Conservation (phyloP, 495 filamentous ascomycete genomes). For the Aspergillus coremiiformis region DNA sequence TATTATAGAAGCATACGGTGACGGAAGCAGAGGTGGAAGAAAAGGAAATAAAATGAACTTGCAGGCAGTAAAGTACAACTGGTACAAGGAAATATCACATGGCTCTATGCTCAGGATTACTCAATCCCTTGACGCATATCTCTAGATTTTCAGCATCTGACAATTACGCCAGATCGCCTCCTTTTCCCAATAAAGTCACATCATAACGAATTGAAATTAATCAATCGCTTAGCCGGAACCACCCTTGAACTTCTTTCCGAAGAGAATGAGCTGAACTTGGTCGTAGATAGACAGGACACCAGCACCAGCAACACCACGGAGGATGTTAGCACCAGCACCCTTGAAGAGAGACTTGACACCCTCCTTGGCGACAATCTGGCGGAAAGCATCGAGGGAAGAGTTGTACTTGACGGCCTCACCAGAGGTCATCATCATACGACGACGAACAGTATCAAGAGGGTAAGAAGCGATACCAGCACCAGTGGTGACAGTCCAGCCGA, state of each 20-base stretch:
- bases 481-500: constrained; percentile 99
- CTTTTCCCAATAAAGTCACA: constrained; percentile 25
- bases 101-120: constrained; percentile 43
- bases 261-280: constrained; percentile 95
- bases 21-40: constrained; percentile 30
- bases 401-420: constrained; percentile 98
- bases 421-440: constrained; percentile 99
- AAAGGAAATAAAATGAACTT: constrained; percentile 43
- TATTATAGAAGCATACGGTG: background rate
- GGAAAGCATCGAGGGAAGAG: constrained; percentile 84
- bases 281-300: constrained; percentile 99
- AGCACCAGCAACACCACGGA: constrained; percentile 99
- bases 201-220: constrained; percentile 12
- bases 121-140: constrained; percentile 39
- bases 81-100: constrained; percentile 40
- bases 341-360: constrained; percentile 98
- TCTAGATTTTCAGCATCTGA: constrained; percentile 37
- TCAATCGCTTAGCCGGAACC: constrained; percentile 45
- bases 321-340: constrained; percentile 99
- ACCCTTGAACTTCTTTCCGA: constrained; percentile 99
- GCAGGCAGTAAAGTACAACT: constrained; percentile 54
- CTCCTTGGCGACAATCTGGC: constrained; percentile 94
- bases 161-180: constrained; percentile 24
- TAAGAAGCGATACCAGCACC: constrained; percentile 99
- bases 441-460: constrained; percentile 98